A percentile compares a stretch with the other conserved stretches of the same genome.
phyloP scores from a whole-genome alignment of 2,329 filamentous ascomycete species.

The Myriosclerotinia duriaeana region DNA sequence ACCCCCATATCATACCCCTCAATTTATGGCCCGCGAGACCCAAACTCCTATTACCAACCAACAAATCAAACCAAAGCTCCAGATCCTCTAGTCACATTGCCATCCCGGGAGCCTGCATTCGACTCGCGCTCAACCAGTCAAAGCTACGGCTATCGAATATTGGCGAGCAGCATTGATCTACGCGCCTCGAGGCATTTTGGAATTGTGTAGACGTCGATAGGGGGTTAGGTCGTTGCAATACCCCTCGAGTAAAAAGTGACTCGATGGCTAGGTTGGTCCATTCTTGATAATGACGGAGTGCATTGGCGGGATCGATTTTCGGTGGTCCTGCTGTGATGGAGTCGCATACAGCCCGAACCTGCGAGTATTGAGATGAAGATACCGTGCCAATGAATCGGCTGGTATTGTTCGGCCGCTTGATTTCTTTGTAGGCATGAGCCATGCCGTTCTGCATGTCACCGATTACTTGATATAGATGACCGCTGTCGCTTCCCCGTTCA shows the following conservation, averaged over 20 bases:
- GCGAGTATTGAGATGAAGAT: slow-evolving; percentile 18
- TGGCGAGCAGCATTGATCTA: slow-evolving; percentile 20
- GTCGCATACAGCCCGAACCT: slow-evolving; percentile 16
- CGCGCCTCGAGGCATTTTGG: background rate
- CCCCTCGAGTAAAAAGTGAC: background rate
- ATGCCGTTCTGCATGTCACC: slow-evolving; percentile 25
- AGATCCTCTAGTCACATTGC: slow-evolving; percentile 17
- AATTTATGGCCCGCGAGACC: background rate
- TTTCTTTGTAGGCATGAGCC: slow-evolving; percentile 23
- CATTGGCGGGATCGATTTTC: slow-evolving; percentile 16
- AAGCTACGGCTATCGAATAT: slow-evolving; percentile 16
- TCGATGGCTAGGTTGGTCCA: slow-evolving; percentile 13
- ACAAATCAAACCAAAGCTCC: background rate
- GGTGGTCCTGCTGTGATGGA: slow-evolving; percentile 18
- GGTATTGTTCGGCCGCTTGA: slow-evolving; percentile 10
- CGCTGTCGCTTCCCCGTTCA: slow-evolving; percentile 13
- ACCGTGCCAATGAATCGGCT: slow-evolving; percentile 21
- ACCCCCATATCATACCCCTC: background rate
- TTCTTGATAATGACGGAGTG: slow-evolving; percentile 20
- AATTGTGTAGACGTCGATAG: slow-evolving; percentile 10
- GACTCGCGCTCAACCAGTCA: slow-evolving; percentile 15
- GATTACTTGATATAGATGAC: slow-evolving; percentile 24
- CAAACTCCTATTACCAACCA: background rate
- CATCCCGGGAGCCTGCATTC: slow-evolving; percentile 5
- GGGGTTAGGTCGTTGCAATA: slow-evolving; percentile 4